Evolutionary conservation across 108 stramenopile genomes (phyloP), one percentile per base, ranked within the genome.

Genomic region (Cylindrotheca fusiformis): DNA sequence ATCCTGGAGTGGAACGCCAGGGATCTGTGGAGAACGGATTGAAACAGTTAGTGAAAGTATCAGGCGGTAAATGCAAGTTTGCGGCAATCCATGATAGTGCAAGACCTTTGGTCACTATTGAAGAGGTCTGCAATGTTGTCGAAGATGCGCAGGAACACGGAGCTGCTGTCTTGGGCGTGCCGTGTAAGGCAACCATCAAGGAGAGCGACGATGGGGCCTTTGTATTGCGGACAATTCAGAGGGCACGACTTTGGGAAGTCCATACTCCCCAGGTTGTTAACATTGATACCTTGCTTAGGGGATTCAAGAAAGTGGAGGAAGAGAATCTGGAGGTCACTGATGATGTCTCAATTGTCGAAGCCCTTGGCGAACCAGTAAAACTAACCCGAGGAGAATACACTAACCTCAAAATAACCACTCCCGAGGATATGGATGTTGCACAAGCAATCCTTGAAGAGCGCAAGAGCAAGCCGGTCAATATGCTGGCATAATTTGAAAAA

Each of bases 141-240:
- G 25, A 55, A 25, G 88, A 94, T 64, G 88, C 92, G 19, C 73
- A 85, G 33, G 33, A 72, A 23, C 60, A 84, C 36, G 96, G 96
- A 19, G 96, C 96, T 4, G 95, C 96, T 5, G 95, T 96, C 6
- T 63, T 97, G 46, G 96, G 95, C 18, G 96, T 97, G n/a, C 94
- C 92, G 0, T 95, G 95, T 83, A 97, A 97, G 70, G 95, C 95
- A 1, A 97, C 96, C 47, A 95, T 97, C 54, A 97, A 97, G 71
- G 95, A 96, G 60, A 82, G 79, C 24, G 92, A 78, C 5, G 95
- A 96, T 52, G 86, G 79, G n/a, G 46, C 70, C 8, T 80, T 83
- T 41, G 94, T 97, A 8, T 48, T 61, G 44, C 52, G 91, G 59
- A 97, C 96, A 26, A 88, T 97, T 49, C 87, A 82, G 8, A 71